phyloP scores from a whole-genome alignment of 768 basidiomycete genomes.

The Peribolospora baueri region DNA sequence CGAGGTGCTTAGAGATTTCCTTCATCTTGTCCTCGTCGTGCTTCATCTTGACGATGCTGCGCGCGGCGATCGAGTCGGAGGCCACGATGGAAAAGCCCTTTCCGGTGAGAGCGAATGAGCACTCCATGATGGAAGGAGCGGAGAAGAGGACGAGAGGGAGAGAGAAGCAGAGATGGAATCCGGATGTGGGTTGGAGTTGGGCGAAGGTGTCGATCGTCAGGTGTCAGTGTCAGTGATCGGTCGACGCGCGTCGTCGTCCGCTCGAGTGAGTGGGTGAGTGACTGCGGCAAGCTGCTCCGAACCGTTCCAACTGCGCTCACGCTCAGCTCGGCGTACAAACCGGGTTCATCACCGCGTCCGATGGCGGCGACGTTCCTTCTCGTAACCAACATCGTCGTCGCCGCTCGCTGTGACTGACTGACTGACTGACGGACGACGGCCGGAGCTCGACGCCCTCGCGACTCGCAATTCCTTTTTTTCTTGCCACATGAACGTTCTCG shows the following conservation, averaged over 20 bases:
- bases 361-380: too few relatives aligned
- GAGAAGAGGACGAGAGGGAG: not conserved
- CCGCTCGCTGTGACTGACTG: too few relatives aligned
- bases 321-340: too few relatives aligned
- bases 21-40: slow-evolving; percentile 91
- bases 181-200: not conserved
- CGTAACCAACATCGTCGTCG: too few relatives aligned
- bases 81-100: slow-evolving; percentile 86
- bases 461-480: not conserved
- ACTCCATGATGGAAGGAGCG: slow-evolving; percentile 37
- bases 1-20: slow-evolving; percentile 59
- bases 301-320: too few relatives aligned
- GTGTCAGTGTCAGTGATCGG: too few relatives aligned
- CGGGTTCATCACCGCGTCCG: too few relatives aligned
- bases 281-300: too few relatives aligned
- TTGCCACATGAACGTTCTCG: slow-evolving; percentile 41
- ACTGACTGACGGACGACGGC: too few relatives aligned
- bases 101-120: slow-evolving; percentile 68
- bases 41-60: slow-evolving; percentile 97
- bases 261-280: too few relatives aligned
- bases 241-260: too few relatives aligned
- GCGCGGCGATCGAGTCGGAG: slow-evolving; percentile 63
- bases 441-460: not conserved
- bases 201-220: too few relatives aligned
- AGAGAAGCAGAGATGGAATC: not conserved